A percentile compares a stretch with the other conserved stretches of the same genome.
phyloP scores from a whole-genome alignment of 176 grass and related monocot genomes.

The Triticum urartu region DNA sequence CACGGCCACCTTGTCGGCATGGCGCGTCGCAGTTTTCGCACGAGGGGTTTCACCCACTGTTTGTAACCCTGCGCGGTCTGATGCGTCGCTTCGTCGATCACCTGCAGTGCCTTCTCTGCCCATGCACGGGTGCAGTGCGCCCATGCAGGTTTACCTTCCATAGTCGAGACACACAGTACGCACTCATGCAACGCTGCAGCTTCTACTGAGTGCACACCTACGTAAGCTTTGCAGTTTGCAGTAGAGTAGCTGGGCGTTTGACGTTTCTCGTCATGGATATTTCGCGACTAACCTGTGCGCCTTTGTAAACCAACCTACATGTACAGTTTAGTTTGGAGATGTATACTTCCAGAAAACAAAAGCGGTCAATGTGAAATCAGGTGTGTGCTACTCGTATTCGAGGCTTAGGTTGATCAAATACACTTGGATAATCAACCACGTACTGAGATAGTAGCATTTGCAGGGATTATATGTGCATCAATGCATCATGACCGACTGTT shows the following conservation, averaged over 20 bases:
- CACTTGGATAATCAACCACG: neutral
- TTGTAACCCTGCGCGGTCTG: neutral
- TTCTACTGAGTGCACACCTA: too few relatives aligned
- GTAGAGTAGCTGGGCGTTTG: neutral
- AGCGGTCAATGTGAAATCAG: conserved; percentile 11
- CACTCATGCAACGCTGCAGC: neutral
- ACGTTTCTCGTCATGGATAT: neutral
- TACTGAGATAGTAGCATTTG: neutral
- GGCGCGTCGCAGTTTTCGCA: neutral
- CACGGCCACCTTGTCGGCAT: neutral
- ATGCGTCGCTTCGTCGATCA: neutral
- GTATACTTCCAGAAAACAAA: too few relatives aligned
- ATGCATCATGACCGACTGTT: neutral
- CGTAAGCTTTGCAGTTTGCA: too few relatives aligned
- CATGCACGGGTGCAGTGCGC: neutral
- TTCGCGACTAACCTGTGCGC: too few relatives aligned
- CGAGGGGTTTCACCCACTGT: too few relatives aligned
- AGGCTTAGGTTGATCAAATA: too few relatives aligned
- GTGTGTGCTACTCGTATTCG: neutral
- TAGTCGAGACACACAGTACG: neutral
- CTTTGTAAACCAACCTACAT: too few relatives aligned
- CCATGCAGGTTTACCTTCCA: neutral
- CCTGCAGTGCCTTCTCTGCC: neutral
- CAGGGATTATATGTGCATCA: neutral
- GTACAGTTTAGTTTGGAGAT: too few relatives aligned